A percentile compares a stretch with the other conserved stretches of the same genome.
phyloP scores from a whole-genome alignment of 495 filamentous ascomycete species.

The Ramalina peruviana region DNA sequence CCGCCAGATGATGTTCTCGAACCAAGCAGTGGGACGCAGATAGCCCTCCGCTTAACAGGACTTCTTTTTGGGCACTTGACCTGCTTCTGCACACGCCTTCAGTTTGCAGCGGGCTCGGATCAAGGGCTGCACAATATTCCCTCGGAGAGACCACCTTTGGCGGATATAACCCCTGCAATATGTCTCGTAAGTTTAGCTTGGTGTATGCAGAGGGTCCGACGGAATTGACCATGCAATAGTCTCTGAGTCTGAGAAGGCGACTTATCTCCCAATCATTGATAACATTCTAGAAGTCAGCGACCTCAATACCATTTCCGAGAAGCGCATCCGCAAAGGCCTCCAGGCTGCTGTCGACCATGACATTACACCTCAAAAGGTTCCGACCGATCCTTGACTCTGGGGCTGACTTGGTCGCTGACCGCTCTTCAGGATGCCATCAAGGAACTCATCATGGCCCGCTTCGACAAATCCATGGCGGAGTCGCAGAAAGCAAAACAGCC shows the following conservation, averaged over 20 bases:
- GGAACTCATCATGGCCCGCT: slow-evolving; percentile 72
- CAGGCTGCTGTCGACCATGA: slow-evolving; percentile 66
- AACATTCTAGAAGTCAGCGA: slow-evolving; percentile 72
- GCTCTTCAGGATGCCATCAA: slow-evolving; percentile 57
- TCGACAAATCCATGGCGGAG: slow-evolving; percentile 60
- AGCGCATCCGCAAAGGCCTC: slow-evolving; percentile 78
- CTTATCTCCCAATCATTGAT: slow-evolving; percentile 80
- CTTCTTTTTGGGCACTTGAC: neutral
- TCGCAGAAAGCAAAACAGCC: slow-evolving; percentile 19
- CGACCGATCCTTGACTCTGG: neutral
- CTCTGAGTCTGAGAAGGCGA: slow-evolving; percentile 45
- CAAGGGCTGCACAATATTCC: too few relatives aligned
- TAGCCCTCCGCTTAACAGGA: neutral
- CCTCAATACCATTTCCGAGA: slow-evolving; percentile 80
- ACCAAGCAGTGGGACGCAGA: neutral
- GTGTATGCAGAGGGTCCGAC: slow-evolving; percentile 36
- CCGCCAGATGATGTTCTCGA: neutral
- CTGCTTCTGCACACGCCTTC: neutral
- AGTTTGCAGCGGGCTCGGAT: too few relatives aligned
- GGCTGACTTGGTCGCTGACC: neutral
- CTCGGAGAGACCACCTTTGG: too few relatives aligned
- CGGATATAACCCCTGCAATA: too few relatives aligned
- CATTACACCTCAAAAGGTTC: slow-evolving; percentile 73
- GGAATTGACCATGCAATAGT: slow-evolving; percentile 31
- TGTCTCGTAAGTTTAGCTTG: slow-evolving; percentile 48